phyloP scores from a whole-genome alignment of 2,329 filamentous ascomycete species.

The Sarocladium strictum region DNA sequence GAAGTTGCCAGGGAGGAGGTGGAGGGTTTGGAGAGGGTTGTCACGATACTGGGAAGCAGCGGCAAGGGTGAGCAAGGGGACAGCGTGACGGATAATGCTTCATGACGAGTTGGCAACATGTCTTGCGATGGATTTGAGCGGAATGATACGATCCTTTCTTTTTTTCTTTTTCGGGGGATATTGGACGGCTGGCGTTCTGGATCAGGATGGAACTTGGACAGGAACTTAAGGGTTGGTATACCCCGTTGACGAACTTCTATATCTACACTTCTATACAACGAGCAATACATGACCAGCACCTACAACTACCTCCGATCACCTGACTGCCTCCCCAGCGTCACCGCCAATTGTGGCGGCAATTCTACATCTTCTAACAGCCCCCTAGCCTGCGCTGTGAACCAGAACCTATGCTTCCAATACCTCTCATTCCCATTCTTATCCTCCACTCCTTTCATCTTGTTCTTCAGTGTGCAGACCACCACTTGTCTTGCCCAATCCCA shows the following conservation, averaged over 20 bases:
- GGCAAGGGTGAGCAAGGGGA: constrained; percentile 2
- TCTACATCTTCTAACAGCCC: constrained; percentile 27
- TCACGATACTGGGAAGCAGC: constrained; percentile 33
- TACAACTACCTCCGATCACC: background rate
- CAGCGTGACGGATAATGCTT: background rate
- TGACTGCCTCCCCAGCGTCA: constrained; percentile 8
- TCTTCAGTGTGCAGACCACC: constrained; percentile 23
- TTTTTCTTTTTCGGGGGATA: background rate
- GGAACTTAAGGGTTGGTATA: constrained; percentile 14
- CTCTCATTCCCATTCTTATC: constrained; percentile 17
- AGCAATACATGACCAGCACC: background rate
- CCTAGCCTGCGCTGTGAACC: constrained; percentile 37
- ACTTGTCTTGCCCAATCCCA: constrained; percentile 24
- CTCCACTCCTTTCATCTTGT: constrained; percentile 20
- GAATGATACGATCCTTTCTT: background rate
- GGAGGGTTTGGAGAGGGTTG: constrained; percentile 48
- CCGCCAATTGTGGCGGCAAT: constrained; percentile 16
- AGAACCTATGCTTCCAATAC: constrained; percentile 45
- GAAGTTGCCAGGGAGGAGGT: constrained; percentile 47
- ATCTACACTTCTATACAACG: background rate
- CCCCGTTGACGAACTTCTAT: constrained; percentile 24
- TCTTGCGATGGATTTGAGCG: no score
- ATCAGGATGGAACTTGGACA: background rate
- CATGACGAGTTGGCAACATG: background rate
- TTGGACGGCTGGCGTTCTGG: background rate